Conservation (phyloP, 208 protist genomes). For the Leishmania lainsoni region DNA sequence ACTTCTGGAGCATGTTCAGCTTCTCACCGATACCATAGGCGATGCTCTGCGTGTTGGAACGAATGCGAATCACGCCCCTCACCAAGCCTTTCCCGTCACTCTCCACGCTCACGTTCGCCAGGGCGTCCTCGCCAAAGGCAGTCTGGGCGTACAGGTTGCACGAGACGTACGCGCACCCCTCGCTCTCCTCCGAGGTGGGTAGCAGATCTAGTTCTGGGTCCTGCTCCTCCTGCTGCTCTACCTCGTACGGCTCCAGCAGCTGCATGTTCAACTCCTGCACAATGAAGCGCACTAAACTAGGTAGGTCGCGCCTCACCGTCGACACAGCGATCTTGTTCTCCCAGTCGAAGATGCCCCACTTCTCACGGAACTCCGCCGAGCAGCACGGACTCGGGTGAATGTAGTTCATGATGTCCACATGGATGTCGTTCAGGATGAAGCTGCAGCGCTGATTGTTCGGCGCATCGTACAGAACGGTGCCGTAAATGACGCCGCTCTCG, state of each 20-base stretch:
- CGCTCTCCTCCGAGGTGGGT: slow-evolving; percentile 50
- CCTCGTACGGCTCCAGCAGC: slow-evolving; percentile 53
- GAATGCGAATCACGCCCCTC: slow-evolving; percentile 96
- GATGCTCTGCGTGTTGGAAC: slow-evolving; percentile 97
- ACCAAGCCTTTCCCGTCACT: slow-evolving; percentile 77
- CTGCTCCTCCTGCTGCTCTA: slow-evolving; percentile 32
- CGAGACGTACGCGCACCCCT: slow-evolving; percentile 94
- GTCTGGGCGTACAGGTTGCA: slow-evolving; percentile 97
- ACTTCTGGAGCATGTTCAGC: slow-evolving; percentile 82
- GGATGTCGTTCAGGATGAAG: slow-evolving; percentile 97
- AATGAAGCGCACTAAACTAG: slow-evolving; percentile 93
- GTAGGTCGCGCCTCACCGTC: slow-evolving; percentile 80
- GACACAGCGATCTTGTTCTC: slow-evolving; percentile 97
- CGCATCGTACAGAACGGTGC: slow-evolving; percentile 97
- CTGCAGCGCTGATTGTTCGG: slow-evolving; percentile 82
- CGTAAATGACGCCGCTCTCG: slow-evolving; percentile 97
- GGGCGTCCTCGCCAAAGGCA: slow-evolving; percentile 97
- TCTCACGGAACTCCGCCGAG: slow-evolving; percentile 93
- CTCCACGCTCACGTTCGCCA: slow-evolving; percentile 96
- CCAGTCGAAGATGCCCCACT: slow-evolving; percentile 99
- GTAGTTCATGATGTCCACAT: slow-evolving; percentile 99
- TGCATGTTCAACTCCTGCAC: slow-evolving; percentile 96
- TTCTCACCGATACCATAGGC: slow-evolving; percentile 98
- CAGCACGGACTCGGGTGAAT: slow-evolving; percentile 92
- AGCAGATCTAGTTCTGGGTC: slow-evolving; percentile 41